Conservation (phyloP, 2,329 filamentous ascomycete species). For the Monilinia laxa region DNA sequence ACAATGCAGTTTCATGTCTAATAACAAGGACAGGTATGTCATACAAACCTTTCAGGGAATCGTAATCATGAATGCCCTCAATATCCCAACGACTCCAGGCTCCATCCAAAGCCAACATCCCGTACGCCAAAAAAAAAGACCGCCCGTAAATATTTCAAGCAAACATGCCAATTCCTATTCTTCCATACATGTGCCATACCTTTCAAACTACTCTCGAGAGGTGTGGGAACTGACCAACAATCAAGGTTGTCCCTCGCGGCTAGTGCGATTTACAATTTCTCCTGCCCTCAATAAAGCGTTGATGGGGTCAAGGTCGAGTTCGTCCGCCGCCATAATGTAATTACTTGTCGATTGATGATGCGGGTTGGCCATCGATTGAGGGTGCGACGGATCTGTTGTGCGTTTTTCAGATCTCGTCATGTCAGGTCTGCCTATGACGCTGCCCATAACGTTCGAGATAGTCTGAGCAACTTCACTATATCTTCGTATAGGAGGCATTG, state of each 20-base stretch:
- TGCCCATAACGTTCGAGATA: slow-evolving; percentile 18
- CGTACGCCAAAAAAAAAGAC: slow-evolving; percentile 22
- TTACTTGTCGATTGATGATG: slow-evolving; percentile 29
- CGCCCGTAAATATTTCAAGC: slow-evolving; percentile 11
- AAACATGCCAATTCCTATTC: not conserved
- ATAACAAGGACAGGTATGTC: slow-evolving; percentile 18
- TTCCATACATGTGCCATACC: not conserved
- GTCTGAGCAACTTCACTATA: slow-evolving; percentile 25
- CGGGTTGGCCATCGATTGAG: not conserved
- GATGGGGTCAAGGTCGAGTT: slow-evolving; percentile 54
- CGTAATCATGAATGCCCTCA: slow-evolving; percentile 13
- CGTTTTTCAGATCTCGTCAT: not conserved
- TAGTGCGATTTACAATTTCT: slow-evolving; percentile 54
- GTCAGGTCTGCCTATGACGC: not conserved
- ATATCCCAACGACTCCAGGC: slow-evolving; percentile 23
- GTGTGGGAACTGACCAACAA: not conserved
- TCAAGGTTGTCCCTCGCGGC: slow-evolving; percentile 25
- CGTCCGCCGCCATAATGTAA: slow-evolving; percentile 35
- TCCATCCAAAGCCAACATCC: slow-evolving; percentile 19
- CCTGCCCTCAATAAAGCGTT: slow-evolving; percentile 58
- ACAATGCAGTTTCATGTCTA: slow-evolving; percentile 19
- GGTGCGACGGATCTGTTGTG: slow-evolving; percentile 21
- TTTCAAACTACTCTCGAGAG: not conserved
- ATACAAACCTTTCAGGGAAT: slow-evolving; percentile 6
- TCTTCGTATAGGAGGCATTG: slow-evolving; percentile 35